Base-by-base conservation (phyloP, 208 protist species). In the Endotrypanum monterogeii region DNA sequence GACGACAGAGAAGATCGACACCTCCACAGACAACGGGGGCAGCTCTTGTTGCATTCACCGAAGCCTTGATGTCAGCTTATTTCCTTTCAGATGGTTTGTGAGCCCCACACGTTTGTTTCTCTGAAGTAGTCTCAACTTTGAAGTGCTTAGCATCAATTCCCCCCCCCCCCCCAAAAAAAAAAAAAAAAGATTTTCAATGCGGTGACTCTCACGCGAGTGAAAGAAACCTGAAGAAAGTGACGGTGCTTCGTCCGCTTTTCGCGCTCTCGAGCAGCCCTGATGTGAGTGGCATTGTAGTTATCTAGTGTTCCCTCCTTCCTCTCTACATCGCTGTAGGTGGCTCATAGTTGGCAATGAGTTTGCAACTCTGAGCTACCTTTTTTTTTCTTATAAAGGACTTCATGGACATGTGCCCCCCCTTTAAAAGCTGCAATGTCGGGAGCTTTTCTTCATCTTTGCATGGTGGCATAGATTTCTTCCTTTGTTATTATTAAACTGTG, bases 381-480 rank as follows among this genome's bases (percentile, higher is more conserved):
- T 23, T 44, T 7, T 25, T 3, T 37, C 9, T 37, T 11, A 32
- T 18, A 35, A 20, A 7, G 60, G 4, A 37, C 32, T 16, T 48
- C 37, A 28, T 14, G 25, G 44, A 11, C 44, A 48, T 48, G 44
- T 48, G 35, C 23, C 20, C 60, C 44, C 60, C 25, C 60, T 30
- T 65, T 23, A n/a, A 30, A 30, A 37, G 35, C 50, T 23, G 23
- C 37, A 9, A 51, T 66, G 20, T 46, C 37, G 63, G 25, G 39
- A 8, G 23, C 18, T 30, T 46, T 73, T 37, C 35, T 48, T 56
- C 11, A 2, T 44, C 4, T 62, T 62, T 20, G 32, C 60, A 14
- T 65, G n/a, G n/a, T n/a, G n/a, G n/a, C 37, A 65, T 28, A 16
- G 9, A 12, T 67, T 67, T 79, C 51, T 54, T 61, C 50, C 67